phyloP scores from a whole-genome alignment of 2,329 filamentous ascomycete genomes.

The Colletotrichum noveboracense region DNA sequence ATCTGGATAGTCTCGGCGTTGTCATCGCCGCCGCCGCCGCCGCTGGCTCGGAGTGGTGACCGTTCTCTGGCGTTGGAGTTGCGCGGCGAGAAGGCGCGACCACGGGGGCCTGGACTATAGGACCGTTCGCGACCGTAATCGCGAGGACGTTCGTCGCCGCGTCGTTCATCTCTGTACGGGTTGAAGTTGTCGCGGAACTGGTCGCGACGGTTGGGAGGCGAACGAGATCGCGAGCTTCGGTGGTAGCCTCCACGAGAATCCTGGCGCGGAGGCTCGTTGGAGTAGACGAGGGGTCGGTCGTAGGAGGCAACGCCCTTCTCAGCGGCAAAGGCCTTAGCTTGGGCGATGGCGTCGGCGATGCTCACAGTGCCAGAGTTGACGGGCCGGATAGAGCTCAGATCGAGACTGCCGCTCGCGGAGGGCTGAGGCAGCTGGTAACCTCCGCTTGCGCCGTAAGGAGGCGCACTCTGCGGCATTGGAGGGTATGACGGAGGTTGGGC shows the following conservation, averaged over 20 bases:
- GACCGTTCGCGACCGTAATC: slow-evolving; percentile 74
- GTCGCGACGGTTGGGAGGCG: slow-evolving; percentile 70
- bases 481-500: slow-evolving; percentile 41
- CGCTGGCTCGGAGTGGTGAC: slow-evolving; percentile 56
- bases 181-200: slow-evolving; percentile 78
- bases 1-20: slow-evolving; percentile 84
- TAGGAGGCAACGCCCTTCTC: slow-evolving; percentile 75
- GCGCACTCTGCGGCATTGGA: slow-evolving; percentile 38
- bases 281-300: slow-evolving; percentile 59
- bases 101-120: slow-evolving; percentile 68
- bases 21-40: slow-evolving; percentile 56
- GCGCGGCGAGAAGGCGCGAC: slow-evolving; percentile 65
- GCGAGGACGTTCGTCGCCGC: slow-evolving; percentile 64
- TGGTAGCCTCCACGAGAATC: slow-evolving; percentile 58
- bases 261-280: slow-evolving; percentile 34
- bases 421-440: slow-evolving; percentile 67
- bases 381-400: slow-evolving; percentile 81
- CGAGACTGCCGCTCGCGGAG: slow-evolving; percentile 75
- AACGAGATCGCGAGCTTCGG: slow-evolving; percentile 72
- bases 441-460: slow-evolving; percentile 39
- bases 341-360: slow-evolving; percentile 83
- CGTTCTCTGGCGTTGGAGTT: slow-evolving; percentile 60
- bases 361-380: slow-evolving; percentile 82
- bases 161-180: slow-evolving; percentile 85
- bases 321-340: slow-evolving; percentile 81